Evolutionary conservation across 2,329 filamentous ascomycete species (phyloP), one percentile per base, ranked within the genome.

Genomic region (Leptodontidium sp.): DNA sequence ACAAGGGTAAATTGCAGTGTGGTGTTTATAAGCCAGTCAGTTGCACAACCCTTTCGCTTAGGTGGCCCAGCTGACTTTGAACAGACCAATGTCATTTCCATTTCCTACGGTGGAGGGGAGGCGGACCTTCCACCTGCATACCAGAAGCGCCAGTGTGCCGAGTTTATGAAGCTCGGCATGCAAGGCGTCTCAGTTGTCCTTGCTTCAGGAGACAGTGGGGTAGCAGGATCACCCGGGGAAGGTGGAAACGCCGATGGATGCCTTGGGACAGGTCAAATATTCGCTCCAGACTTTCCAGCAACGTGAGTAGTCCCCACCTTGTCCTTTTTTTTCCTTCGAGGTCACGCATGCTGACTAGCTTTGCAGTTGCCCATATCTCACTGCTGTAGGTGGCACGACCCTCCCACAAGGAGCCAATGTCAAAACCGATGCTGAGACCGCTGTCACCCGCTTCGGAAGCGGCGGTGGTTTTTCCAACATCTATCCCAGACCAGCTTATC

Each of bases 151-250:
- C 87, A 90, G 15, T 92, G 90, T 81, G 82, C 85, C 70, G 82
- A 88, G 68, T 89, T 90, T 73, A 87, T 85, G 55, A 85, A 90
- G 73, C 85, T 92, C 40, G 89, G 88, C 24, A 84, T 87, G 4
- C 86, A 88, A 26, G 90, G 90, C 32, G 85, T 90, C 2, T 86
- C 87, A 1, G 81, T 91, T 15, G 79, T 91, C 45, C 88, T 90
- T 76, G 83, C 85, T 12, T 87, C 85, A 2, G 88, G 88, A 6
- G 88, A 90, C 74, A 76, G 78, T 45, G 88, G 88, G 17, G 75
- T 75, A 24, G 70, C 70, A 45, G 74, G 71, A 14, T 24, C 63
- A 24, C 35, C 63, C 15, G 67, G 69, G 9, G 65, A 67, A n/a
- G 66, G 59, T n/a, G 64, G 50, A 9, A 71, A 66, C 29, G 14